Conservation (phyloP, 108 stramenopile species). For the Pseudonitzschia multistriata region DNA sequence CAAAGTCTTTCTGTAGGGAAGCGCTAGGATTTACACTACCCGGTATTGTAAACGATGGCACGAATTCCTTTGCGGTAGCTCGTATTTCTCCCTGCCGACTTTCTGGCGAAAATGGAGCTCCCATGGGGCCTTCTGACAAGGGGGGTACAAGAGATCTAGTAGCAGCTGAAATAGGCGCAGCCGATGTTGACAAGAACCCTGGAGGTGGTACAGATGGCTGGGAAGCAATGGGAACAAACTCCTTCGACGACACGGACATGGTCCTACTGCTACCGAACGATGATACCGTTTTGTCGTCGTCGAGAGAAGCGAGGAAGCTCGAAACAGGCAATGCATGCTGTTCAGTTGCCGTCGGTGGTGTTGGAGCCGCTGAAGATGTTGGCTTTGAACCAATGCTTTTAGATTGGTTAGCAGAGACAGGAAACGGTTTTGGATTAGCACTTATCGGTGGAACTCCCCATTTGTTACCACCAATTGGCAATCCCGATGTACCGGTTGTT, state of each 20-base stretch:
- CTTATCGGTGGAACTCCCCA: neutral
- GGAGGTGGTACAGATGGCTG: conserved; percentile 42
- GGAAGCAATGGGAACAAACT: conserved; percentile 20
- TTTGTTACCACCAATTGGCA: conserved; percentile 5
- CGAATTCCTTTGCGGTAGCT: conserved; percentile 74
- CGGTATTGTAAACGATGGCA: conserved; percentile 49
- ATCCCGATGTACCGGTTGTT: neutral
- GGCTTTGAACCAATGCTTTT: neutral
- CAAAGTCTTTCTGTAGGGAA: neutral
- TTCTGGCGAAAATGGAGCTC: neutral
- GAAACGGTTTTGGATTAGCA: neutral
- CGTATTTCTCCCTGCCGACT: conserved; percentile 59
- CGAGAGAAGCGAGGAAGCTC: conserved; percentile 13
- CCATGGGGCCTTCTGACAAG: neutral
- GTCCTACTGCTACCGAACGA: conserved; percentile 36
- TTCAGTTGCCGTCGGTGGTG: conserved; percentile 3
- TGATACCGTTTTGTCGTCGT: conserved; percentile 41
- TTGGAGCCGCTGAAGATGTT: neutral
- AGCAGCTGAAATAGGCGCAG: conserved; percentile 2
- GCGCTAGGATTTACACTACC: neutral
- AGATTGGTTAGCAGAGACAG: neutral
- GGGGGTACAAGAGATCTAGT: neutral
- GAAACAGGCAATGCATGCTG: conserved; percentile 6
- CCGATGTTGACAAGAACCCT: conserved; percentile 34
- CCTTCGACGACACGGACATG: conserved; percentile 28